phyloP scores from a whole-genome alignment of 768 basidiomycete genomes.

The Lactarius deliciosus region DNA sequence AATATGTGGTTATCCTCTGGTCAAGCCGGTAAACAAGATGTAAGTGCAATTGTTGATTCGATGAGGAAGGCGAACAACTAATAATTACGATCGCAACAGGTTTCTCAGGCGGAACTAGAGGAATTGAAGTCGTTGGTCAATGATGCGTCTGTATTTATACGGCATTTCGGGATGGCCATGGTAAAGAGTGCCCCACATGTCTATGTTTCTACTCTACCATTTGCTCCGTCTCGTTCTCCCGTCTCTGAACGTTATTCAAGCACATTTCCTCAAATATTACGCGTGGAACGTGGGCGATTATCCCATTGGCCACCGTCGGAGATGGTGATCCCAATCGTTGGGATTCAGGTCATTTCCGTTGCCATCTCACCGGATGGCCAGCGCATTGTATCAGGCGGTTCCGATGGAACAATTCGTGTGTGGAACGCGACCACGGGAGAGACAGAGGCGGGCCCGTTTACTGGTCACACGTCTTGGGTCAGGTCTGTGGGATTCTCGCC shows the following conservation, averaged over 20 bases:
- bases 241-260: not conserved
- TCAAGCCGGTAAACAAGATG: not conserved
- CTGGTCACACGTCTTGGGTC: too few species aligned
- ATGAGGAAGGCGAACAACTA: not conserved
- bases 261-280: not conserved
- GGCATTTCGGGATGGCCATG: not conserved
- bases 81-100: not conserved
- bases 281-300: too few species aligned
- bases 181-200: too few species aligned
- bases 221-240: not conserved
- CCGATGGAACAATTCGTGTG: too few species aligned
- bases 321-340: not conserved
- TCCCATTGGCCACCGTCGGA: not conserved
- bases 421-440: too few species aligned
- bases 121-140: not conserved
- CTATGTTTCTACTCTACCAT: not conserved
- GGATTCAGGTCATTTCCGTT: not conserved
- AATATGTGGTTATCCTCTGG: not conserved
- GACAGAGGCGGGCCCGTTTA: too few species aligned
- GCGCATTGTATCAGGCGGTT: constrained; percentile 13
- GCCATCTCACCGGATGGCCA: constrained; percentile 23
- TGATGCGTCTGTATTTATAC: constrained; percentile 1
- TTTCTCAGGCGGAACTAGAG: not conserved
- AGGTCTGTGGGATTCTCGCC: too few species aligned
- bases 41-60: not conserved